Evolutionary conservation across 331 rosid species (phyloP).

Genomic region (Stylosanthes scabra): DNA sequence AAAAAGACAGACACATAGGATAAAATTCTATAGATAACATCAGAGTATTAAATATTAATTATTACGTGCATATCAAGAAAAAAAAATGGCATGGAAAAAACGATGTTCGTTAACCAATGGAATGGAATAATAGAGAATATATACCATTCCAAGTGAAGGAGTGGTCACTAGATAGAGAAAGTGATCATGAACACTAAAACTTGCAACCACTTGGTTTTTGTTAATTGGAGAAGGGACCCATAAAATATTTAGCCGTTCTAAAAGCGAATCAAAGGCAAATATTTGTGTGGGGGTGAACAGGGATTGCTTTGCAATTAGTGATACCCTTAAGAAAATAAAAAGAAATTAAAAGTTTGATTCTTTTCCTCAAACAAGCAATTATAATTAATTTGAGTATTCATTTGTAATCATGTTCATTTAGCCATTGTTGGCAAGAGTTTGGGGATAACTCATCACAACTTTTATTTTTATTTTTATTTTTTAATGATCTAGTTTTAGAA

Average conservation of each 20-base stretch:
- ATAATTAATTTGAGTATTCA: neutral
- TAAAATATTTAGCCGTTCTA: conserved; percentile 1
- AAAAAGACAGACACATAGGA: neutral
- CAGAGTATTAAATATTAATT: neutral
- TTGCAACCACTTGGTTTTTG: neutral
- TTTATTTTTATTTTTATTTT: neutral
- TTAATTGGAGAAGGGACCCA: conserved; percentile 27
- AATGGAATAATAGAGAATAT: neutral
- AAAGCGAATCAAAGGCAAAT: conserved; percentile 19
- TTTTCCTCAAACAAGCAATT: conserved; percentile 17
- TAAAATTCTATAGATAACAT: neutral
- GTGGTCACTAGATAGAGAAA: conserved; percentile 3
- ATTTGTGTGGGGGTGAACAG: conserved; percentile 10
- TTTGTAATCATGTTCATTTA: neutral
- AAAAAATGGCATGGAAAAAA: conserved; percentile 7
- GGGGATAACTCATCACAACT: neutral
- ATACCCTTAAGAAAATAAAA: neutral
- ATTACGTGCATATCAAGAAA: conserved; percentile 29
- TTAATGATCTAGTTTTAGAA: neutral
- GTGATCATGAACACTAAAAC: neutral
- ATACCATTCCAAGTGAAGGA: conserved; percentile 21
- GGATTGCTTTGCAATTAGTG: conserved; percentile 31
- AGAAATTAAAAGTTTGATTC: conserved; percentile 21
- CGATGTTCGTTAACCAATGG: conserved; percentile 4
- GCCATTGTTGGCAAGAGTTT: neutral